Conservation (phyloP, 768 basidiomycete species). For the Termitomyces titanicus region DNA sequence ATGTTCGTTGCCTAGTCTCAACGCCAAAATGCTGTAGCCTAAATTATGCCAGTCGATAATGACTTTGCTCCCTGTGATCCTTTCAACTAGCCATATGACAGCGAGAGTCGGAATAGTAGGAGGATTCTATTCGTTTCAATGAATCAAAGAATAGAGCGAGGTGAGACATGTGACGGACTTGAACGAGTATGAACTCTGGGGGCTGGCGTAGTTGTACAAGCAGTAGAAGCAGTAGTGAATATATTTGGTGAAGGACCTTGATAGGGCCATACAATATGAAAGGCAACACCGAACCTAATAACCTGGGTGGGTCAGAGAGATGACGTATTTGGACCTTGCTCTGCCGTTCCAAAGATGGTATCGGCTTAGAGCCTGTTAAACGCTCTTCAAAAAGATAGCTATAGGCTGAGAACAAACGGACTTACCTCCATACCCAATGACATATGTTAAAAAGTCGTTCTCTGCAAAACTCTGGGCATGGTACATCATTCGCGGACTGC, state of each 20-base stretch:
- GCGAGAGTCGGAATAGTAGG: conserved; percentile 93
- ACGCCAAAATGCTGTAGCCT: conserved; percentile 87
- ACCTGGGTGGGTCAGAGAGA: conserved; percentile 59
- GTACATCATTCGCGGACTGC: conserved; percentile 98
- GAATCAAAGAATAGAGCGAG: not conserved
- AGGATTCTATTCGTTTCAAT: conserved; percentile 64
- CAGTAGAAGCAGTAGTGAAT: conserved; percentile 58
- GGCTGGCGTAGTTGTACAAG: conserved; percentile 57
- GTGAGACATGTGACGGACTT: conserved; percentile 49
- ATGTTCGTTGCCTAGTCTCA: conserved; percentile 71
- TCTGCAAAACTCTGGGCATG: conserved; percentile 91
- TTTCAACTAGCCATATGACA: conserved; percentile 71
- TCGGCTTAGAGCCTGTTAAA: conserved; percentile 68
- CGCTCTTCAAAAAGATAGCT: not conserved
- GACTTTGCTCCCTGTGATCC: conserved; percentile 71
- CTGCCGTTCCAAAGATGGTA: conserved; percentile 64
- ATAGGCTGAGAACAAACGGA: not conserved
- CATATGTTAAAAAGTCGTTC: conserved; percentile 68
- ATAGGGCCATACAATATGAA: conserved; percentile 74
- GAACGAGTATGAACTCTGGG: conserved; percentile 85
- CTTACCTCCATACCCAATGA: conserved; percentile 85
- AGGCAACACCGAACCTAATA: conserved; percentile 46
- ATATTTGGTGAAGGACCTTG: conserved; percentile 72
- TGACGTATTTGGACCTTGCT: conserved; percentile 65
- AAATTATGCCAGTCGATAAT: conserved; percentile 99